These are phyloP conservation scores for Allium cepa DNA, from an alignment of 106 monocot species.

Conservation along the genomic window DNA sequence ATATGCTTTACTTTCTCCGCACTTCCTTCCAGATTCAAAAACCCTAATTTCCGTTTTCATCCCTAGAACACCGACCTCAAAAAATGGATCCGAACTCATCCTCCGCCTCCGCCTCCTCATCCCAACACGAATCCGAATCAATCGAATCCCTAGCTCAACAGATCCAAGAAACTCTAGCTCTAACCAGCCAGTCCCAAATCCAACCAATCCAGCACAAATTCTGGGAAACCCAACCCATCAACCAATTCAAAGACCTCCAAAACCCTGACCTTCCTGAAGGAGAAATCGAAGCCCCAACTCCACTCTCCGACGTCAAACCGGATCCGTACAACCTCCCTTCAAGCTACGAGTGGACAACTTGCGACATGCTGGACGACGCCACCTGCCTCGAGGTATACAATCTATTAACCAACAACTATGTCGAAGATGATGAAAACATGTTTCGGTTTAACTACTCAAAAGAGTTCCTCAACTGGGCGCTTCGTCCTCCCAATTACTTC, in stretches of 20 bases:
- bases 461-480: slow-evolving; percentile 77
- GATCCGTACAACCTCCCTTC: slow-evolving; percentile 75
- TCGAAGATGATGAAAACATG: slow-evolving; percentile 94
- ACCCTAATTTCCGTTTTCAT: no score
- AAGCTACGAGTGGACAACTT: slow-evolving; percentile 70
- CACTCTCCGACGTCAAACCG: slow-evolving; percentile 46
- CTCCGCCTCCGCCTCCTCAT: background rate
- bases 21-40: no score
- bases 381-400: slow-evolving; percentile 58
- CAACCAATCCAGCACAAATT: slow-evolving; percentile 39
- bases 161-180: slow-evolving; percentile 49
- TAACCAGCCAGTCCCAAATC: slow-evolving; percentile 1
- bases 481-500: slow-evolving; percentile 66
- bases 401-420: slow-evolving; percentile 74
- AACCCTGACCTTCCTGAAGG: slow-evolving; percentile 52
- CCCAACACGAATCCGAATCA: background rate
- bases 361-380: slow-evolving; percentile 56
- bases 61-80: background rate
- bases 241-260: slow-evolving; percentile 63
- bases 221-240: slow-evolving; percentile 90
- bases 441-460: slow-evolving; percentile 85
- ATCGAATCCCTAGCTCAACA: slow-evolving; percentile 40
- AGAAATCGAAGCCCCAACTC: slow-evolving; percentile 58
- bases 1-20: no score
- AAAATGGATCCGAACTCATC: background rate